Base-by-base conservation (phyloP, 2,329 filamentous ascomycete species). In the Penicillium freii region DNA sequence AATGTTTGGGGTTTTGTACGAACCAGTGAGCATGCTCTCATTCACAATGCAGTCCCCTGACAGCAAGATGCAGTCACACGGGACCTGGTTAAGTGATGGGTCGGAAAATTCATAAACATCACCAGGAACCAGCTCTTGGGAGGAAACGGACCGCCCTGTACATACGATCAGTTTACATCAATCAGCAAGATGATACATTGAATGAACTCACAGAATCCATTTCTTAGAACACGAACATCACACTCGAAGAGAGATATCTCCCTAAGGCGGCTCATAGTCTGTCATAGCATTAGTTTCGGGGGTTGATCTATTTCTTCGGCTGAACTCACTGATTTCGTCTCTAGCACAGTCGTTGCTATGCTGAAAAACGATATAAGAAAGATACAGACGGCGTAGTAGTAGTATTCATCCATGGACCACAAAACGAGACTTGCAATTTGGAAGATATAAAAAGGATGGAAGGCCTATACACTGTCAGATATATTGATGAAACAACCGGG, bases 371-470 rank as follows among this genome's bases (percentile, higher is more conserved):
- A 99, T 75, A 99, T 97, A 59, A 93, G 71, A 67, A 99, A 96
- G 66, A 99, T 99, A 72, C 92, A 96, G 17, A 87, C 83, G 5
- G 94, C 94, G 75, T 99, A 99, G 77, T 97, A 99, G 73, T 97
- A 99, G 74, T 99, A 99, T 67, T 95, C 83, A 70, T 99, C 94
- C 65, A 97, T 72, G 10, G 93, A 97, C 94, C 94, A 99, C 4
- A 99, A 84, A 40, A 96, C 76, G 63, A 99, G 80, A 79, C 94
- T 97, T 47, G 92, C 93, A 67, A 97, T 88, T 75, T 99, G 94
- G 71, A 99, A 99, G 55, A 99, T 89, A 73, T 99, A 99, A 73
- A 99, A 99, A 0, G 94, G 95, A 71, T 99, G 94, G 68, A 99
- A 92, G 21, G 91, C 92, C 84, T 91, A 61, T 19, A 33, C 11